These are phyloP conservation scores for Pezicula rhizophila DNA, from an alignment of 2,329 filamentous ascomycete genomes.

Conservation along the genomic window DNA sequence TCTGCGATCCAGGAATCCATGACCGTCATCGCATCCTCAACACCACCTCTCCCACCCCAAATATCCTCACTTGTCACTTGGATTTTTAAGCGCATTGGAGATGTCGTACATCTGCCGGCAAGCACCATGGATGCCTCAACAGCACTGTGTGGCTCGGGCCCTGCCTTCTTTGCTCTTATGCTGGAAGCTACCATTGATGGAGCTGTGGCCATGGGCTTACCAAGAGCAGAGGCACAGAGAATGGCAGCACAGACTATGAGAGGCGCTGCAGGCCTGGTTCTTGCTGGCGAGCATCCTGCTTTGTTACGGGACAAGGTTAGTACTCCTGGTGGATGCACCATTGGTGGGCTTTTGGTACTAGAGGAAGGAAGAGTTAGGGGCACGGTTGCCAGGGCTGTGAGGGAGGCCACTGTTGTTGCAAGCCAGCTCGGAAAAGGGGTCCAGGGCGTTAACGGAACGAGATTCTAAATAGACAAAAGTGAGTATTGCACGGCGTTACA, in stretches of 20 bases:
- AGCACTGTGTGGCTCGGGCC: conserved; percentile 67
- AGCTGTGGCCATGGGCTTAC: conserved; percentile 72
- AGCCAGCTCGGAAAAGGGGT: conserved; percentile 52
- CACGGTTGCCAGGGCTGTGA: conserved; percentile 59
- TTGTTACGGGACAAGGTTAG: conserved; percentile 70
- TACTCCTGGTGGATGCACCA: conserved; percentile 73
- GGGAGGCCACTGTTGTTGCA: conserved; percentile 65
- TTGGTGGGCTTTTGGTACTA: conserved; percentile 65
- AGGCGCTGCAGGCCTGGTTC: conserved; percentile 63
- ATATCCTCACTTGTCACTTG: conserved; percentile 58
- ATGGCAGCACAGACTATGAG: conserved; percentile 79
- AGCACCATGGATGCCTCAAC: conserved; percentile 67
- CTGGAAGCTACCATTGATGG: conserved; percentile 72
- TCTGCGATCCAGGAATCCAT: conserved; percentile 73
- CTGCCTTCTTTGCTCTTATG: conserved; percentile 70
- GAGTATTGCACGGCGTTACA: not conserved
- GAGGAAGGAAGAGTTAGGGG: conserved; percentile 69
- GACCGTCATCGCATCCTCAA: conserved; percentile 67
- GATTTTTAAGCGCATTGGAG: conserved; percentile 72
- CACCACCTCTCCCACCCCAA: conserved; percentile 48
- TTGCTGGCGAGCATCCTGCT: conserved; percentile 68
- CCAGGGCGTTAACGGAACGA: conserved; percentile 43
- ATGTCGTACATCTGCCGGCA: conserved; percentile 61
- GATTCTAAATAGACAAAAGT: conserved; percentile 19
- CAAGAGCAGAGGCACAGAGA: conserved; percentile 62